Evolutionary conservation across 2,329 filamentous ascomycete genomes (phyloP).

Genomic region (Pseudovirgaria hyperparasitica): DNA sequence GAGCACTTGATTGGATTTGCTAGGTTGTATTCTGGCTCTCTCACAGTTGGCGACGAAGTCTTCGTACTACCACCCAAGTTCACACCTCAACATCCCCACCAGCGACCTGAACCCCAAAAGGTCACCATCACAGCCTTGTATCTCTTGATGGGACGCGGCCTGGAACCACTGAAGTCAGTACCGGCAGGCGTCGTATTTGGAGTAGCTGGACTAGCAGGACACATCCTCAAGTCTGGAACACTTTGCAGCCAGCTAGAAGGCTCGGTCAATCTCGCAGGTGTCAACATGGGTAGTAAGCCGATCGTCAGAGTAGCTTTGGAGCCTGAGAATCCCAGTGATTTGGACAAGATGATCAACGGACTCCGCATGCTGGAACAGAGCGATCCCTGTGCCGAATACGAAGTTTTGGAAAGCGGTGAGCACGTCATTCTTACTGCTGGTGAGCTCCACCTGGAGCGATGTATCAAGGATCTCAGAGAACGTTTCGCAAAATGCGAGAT

Average conservation of each 20-base stretch:
- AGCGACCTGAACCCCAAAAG: slow-evolving; percentile 61
- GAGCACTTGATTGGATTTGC: slow-evolving; percentile 94
- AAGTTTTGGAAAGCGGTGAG: slow-evolving; percentile 83
- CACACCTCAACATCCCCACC: slow-evolving; percentile 64
- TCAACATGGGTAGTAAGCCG: slow-evolving; percentile 67
- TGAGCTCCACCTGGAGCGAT: slow-evolving; percentile 86
- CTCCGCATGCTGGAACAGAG: slow-evolving; percentile 81
- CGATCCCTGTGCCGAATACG: slow-evolving; percentile 91
- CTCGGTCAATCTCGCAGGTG: slow-evolving; percentile 78
- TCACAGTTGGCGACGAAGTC: slow-evolving; percentile 79
- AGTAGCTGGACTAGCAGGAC: slow-evolving; percentile 80
- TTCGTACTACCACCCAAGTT: slow-evolving; percentile 93
- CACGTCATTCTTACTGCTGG: slow-evolving; percentile 91
- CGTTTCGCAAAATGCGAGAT: slow-evolving; percentile 90
- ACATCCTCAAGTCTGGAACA: slow-evolving; percentile 91
- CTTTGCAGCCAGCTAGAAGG: slow-evolving; percentile 80
- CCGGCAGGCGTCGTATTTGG: slow-evolving; percentile 93
- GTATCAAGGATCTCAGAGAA: slow-evolving; percentile 83
- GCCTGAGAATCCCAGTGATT: slow-evolving; percentile 74
- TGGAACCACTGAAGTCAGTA: slow-evolving; percentile 72
- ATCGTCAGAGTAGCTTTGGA: slow-evolving; percentile 96
- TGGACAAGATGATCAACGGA: slow-evolving; percentile 90
- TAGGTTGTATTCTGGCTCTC: slow-evolving; percentile 78
- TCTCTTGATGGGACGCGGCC: slow-evolving; percentile 83
- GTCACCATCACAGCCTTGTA: slow-evolving; percentile 81